These are phyloP conservation scores for Coniferiporia sulphurascens DNA, from an alignment of 1,284 basidiomycete species.

Conservation along the genomic window DNA sequence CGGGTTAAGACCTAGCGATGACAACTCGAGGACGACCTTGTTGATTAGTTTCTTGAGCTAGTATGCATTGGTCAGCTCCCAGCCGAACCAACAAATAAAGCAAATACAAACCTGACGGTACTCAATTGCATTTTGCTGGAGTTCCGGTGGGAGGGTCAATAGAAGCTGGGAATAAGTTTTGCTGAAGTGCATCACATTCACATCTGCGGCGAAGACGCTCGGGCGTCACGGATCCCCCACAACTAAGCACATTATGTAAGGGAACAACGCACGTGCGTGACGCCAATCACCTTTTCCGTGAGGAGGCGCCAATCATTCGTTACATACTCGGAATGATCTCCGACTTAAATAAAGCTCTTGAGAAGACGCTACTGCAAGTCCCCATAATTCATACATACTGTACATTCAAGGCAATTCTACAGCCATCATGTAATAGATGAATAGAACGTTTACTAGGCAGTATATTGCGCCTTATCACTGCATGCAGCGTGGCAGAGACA, in stretches of 20 bases:
- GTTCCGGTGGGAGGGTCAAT: conserved; percentile 66
- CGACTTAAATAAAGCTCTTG: too few species aligned
- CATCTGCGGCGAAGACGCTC: too few species aligned
- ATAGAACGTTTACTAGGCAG: too few species aligned
- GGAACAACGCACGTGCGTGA: not conserved
- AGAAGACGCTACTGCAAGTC: too few species aligned
- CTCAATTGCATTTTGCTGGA: conserved; percentile 77
- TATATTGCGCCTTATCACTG: too few species aligned
- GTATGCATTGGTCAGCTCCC: not conserved
- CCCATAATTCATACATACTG: too few species aligned
- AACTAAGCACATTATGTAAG: not conserved
- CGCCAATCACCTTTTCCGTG: too few species aligned
- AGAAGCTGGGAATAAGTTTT: conserved; percentile 74
- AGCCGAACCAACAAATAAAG: not conserved
- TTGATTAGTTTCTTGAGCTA: conserved; percentile 94
- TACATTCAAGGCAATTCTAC: too few species aligned
- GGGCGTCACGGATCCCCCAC: too few species aligned
- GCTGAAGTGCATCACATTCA: conserved; percentile 67
- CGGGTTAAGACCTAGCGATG: conserved; percentile 70
- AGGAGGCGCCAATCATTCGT: not conserved
- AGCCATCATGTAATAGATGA: too few species aligned
- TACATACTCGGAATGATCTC: not conserved
- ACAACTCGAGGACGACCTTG: conserved; percentile 78
- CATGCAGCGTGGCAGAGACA: too few species aligned
- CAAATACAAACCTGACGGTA: conserved; percentile 65